phyloP scores from a whole-genome alignment of 208 protist genomes.

The Trypanosoma theileri region DNA sequence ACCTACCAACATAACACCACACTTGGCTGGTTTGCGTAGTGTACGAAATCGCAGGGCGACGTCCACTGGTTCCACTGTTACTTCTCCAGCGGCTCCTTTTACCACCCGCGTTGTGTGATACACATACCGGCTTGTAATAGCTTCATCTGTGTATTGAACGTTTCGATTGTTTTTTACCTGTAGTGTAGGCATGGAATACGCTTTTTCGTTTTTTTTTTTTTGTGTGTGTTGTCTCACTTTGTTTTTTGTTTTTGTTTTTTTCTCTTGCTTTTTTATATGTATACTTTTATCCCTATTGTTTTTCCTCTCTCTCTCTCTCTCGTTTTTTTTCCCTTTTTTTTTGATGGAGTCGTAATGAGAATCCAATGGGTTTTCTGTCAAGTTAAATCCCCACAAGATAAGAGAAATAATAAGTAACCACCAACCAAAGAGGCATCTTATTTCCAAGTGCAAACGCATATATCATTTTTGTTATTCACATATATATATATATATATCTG shows the following conservation, averaged over 20 bases:
- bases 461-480: too few species aligned
- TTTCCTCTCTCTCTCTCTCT: too few species aligned
- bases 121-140: constrained; percentile 79
- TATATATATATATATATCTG: too few species aligned
- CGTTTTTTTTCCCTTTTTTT: too few species aligned
- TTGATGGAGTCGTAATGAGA: too few species aligned
- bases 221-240: neutral
- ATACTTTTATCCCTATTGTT: constrained; percentile 1
- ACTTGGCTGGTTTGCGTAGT: constrained; percentile 72
- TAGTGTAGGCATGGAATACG: constrained; percentile 37
- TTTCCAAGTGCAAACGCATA: too few species aligned
- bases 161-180: constrained; percentile 47
- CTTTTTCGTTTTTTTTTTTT: neutral
- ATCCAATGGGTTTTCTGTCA: too few species aligned
- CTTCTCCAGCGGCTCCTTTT: constrained; percentile 32
- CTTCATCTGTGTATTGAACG: constrained; percentile 73
- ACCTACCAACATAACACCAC: constrained; percentile 96
- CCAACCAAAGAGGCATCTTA: too few species aligned
- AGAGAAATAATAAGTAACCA: too few species aligned
- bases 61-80: constrained; percentile 72
- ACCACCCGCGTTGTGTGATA: constrained; percentile 83
- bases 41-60: constrained; percentile 88
- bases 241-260: constrained; percentile 6
- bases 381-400: too few species aligned
- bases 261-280: neutral